Evolutionary conservation across 176 grass and related monocot genomes (phyloP), one percentile per base, ranked within the genome.

Genomic region (Carex cristatella): DNA sequence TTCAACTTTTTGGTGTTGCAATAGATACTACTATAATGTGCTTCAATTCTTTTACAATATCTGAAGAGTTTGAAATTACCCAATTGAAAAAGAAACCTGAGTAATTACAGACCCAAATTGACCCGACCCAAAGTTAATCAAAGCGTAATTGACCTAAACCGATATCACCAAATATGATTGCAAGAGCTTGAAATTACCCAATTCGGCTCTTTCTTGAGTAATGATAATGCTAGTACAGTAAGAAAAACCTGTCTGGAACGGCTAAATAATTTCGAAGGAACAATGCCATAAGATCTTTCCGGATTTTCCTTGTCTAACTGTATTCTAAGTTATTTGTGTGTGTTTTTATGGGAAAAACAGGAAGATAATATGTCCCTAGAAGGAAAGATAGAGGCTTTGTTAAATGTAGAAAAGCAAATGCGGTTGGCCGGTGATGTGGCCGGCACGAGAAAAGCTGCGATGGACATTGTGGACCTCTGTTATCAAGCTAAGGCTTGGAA

Each of bases 361-460:
- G 91, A 89, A 74, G 85, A 85, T 23, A 88, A 81, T 61, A 55
- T 75, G 4, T 93, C 87, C 86, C 93, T 99, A 30, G 91, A 95
- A 42, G 91, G 91, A 57, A 79, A 90, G 57, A 95, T 99, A 82
- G 96, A 99, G 51, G 87, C 93, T 81, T 89, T 95, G 4, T 85
- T 99, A 1, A 99, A 94, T 42, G 87, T 91, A 63, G 96, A 99
- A 88, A 99, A 99, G 85, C 96, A 99, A 85, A 91, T 94, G 91
- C 85, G 96, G 66, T 85, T 99, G 61, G 89, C 87, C 10, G 88
- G 91, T 48, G 96, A 99, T 42, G 96, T 99, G 11, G 88, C 89
- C 15, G 96, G 96, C 40, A 99, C 93, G 4, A 88, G 92, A 82
- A 99, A 99, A 79, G 96, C 93, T 19, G 93, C 42, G 57, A 81